A percentile compares a stretch with the other conserved stretches of the same genome.
Evolutionary conservation across 2,329 filamentous ascomycete species (phyloP).

Genomic region (Cytospora piceae): DNA sequence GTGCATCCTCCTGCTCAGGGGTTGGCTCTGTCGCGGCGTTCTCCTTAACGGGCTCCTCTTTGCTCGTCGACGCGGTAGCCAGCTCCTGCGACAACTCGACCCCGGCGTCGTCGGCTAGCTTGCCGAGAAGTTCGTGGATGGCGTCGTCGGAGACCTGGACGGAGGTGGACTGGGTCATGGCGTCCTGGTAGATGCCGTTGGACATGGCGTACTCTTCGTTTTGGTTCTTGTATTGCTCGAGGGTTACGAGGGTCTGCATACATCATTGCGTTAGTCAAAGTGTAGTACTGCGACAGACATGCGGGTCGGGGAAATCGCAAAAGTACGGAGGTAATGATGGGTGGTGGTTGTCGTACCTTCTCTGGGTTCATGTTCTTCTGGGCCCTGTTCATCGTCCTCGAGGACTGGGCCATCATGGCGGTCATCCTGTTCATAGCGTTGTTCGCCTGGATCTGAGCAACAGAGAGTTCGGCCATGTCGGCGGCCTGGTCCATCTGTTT

Average conservation of each 20-base stretch:
- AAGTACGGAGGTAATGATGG: not conserved
- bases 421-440: conserved; percentile 69
- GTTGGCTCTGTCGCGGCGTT: conserved; percentile 67
- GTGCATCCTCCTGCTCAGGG: conserved; percentile 77
- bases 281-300: not conserved
- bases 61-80: conserved; percentile 57
- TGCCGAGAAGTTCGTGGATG: conserved; percentile 81
- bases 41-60: conserved; percentile 58
- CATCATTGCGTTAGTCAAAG: not conserved
- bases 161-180: conserved; percentile 77
- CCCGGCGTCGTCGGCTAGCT: conserved; percentile 86
- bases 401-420: conserved; percentile 64
- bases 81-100: conserved; percentile 81
- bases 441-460: conserved; percentile 66
- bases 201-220: conserved; percentile 68
- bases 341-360: conserved; percentile 44
- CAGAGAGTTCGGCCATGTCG: conserved; percentile 65
- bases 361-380: conserved; percentile 64
- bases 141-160: conserved; percentile 77
- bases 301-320: not conserved
- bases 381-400: conserved; percentile 60
- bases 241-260: conserved; percentile 58
- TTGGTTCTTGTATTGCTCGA: conserved; percentile 64
- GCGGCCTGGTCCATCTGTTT: conserved; percentile 68
- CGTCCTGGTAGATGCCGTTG: conserved; percentile 82